Evolutionary conservation across 2,329 filamentous ascomycete species (phyloP).

Genomic region (Huntiella moniliformis): DNA sequence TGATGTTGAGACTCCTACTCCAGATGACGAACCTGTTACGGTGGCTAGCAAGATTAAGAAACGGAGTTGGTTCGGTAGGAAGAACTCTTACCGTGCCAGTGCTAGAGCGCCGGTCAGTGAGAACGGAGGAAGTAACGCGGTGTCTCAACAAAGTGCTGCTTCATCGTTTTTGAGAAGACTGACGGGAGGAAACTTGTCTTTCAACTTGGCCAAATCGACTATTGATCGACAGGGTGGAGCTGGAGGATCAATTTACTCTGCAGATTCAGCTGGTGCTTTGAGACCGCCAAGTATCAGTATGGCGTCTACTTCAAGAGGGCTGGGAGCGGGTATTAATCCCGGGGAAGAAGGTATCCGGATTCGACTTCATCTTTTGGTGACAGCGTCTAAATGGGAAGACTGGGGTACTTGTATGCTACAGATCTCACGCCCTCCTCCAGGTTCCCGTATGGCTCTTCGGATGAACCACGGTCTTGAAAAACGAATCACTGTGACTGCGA

Average conservation of each 20-base stretch:
- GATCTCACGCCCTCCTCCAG: slow-evolving; percentile 55
- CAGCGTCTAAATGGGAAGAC: slow-evolving; percentile 71
- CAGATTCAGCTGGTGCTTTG: slow-evolving; percentile 34
- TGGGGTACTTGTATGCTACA: slow-evolving; percentile 69
- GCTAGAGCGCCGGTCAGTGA: slow-evolving; percentile 47
- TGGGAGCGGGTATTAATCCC: slow-evolving; percentile 31
- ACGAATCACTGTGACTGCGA: slow-evolving; percentile 59
- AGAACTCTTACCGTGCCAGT: slow-evolving; percentile 46
- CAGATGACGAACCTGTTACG: no score
- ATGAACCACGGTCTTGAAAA: slow-evolving; percentile 58
- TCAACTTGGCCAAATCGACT: slow-evolving; percentile 68
- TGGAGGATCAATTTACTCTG: slow-evolving; percentile 42
- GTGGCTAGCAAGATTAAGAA: slow-evolving; percentile 19
- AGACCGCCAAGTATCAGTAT: slow-evolving; percentile 40
- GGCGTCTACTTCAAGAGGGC: slow-evolving; percentile 18
- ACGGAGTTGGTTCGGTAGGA: slow-evolving; percentile 41
- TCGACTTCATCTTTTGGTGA: slow-evolving; percentile 63
- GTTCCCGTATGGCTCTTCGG: slow-evolving; percentile 37
- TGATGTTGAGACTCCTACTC: not conserved
- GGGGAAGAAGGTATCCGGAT: slow-evolving; percentile 71
- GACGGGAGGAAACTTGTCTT: slow-evolving; percentile 48
- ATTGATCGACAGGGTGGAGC: slow-evolving; percentile 38
- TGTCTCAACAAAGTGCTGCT: slow-evolving; percentile 44
- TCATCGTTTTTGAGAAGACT: slow-evolving; percentile 63
- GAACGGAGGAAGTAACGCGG: slow-evolving; percentile 51